Base-by-base conservation (phyloP, 345 rosid genomes). In the Populus alba region DNA sequence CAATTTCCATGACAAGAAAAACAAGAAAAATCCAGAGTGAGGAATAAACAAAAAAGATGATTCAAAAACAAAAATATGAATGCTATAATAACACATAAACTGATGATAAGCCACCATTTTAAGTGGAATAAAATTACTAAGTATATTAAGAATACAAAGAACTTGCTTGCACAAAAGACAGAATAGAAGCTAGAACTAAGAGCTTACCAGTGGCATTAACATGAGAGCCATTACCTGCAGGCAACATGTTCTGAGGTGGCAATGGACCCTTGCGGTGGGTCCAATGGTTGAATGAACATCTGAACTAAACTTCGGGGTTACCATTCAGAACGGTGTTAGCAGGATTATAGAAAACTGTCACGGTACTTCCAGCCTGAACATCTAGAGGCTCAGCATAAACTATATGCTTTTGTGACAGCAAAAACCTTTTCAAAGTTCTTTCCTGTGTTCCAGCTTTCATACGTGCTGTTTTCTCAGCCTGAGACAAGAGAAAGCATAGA, bases 281-380 rank as follows among this genome's bases (percentile, higher is more conserved):
- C 98, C 99, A 95, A 55, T 96, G 94, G 83, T 95, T 93, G 77
- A 93, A 95, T 74, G 98, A 93, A 77, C 94, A 84, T 89, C 94
- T 92, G 86, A 93, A 91, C 99, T 97, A 95, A 83, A 91, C 84
- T 80, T 95, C 96, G 38, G 90, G 81, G 79, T 93, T 95, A 72
- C 96, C 97, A 73, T 89, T 91, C 77, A 95, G 88, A 82, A 89
- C 87, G 1, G 97, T 90, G 82, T 87, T 91, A n/a, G 92, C 75
- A 82, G 99, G 98, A 79, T 95, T 95, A 75, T 95, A 95, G 66
- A 91, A 84, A 73, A 93, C 88, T 8, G 88, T 90, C 75, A 79
- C 92, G 0, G 79, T 77, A 38, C 78, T 88, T 82, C 99, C 99
- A 29, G 98, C 99, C 74, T 88, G 89, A 80, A 95, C 79, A 78